phyloP scores from a whole-genome alignment of 1,284 basidiomycete genomes.

The Phenoliferia sp. region DNA sequence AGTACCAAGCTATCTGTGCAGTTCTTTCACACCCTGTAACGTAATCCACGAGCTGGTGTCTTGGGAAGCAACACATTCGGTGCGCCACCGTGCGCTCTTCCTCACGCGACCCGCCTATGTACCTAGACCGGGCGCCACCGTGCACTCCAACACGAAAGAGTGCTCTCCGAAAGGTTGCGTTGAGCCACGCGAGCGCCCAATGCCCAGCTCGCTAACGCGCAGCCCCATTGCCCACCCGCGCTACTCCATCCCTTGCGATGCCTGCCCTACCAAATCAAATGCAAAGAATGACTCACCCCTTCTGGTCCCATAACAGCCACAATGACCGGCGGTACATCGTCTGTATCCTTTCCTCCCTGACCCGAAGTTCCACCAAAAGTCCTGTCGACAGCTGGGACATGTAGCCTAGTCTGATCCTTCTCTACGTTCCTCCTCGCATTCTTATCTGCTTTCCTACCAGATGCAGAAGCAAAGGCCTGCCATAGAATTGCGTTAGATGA shows the following conservation, averaged over 20 bases:
- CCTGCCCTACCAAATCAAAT: not conserved
- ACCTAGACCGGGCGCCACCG: no score
- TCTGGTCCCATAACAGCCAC: slow-evolving; percentile 96
- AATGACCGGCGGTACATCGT: slow-evolving; percentile 83
- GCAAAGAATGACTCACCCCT: slow-evolving; percentile 54
- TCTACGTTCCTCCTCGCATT: slow-evolving; percentile 89
- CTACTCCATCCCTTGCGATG: not conserved
- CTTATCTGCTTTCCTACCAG: slow-evolving; percentile 77
- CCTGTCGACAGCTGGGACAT: slow-evolving; percentile 92
- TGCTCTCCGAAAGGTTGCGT: no score
- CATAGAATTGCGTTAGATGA: not conserved
- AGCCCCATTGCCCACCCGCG: not conserved
- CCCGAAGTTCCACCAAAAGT: slow-evolving; percentile 55
- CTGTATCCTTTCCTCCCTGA: slow-evolving; percentile 26
- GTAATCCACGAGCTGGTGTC: not conserved
- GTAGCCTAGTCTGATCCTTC: slow-evolving; percentile 86
- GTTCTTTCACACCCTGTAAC: not conserved
- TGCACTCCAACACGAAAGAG: no score
- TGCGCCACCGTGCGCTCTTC: no score
- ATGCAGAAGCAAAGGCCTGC: slow-evolving; percentile 82
- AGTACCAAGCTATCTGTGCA: not conserved
- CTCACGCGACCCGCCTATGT: no score
- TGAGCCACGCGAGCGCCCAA: no score
- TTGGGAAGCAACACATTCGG: no score
- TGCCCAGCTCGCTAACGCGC: no score